Evolutionary conservation across 139 green algal species (phyloP), one percentile per base, ranked within the genome.

Genomic region (Picochlorum costavermella): DNA sequence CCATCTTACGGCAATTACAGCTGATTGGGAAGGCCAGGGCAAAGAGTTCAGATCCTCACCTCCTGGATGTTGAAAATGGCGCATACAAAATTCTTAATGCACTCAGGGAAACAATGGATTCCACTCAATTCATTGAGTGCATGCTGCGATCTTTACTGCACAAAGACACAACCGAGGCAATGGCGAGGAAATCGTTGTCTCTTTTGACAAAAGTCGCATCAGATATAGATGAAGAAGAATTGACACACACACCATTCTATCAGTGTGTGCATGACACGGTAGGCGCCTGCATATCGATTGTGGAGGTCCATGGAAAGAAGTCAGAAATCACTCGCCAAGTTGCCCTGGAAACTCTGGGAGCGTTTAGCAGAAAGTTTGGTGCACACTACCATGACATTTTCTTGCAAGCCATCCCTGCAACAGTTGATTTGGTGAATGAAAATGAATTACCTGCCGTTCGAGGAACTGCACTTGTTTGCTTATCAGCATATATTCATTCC

Each of bases 261-360:
- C 46, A 53, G 12, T 23, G 4, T 6, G n/a, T 53, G 6, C 46
- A 53, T 53, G 46, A 53, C 16, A 23, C n/a, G 16, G 46, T 53
- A 23, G 46, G 46, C 12, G n/a, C n/a, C 9, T 28, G 16, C n/a
- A 23, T 53, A 53, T 53, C 46, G 17, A 53, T n/a, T 13, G 13
- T 11, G 30, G 6, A 30, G 12, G 29, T 37, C n/a, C 48, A 40
- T 2, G 36, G 65, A 1, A 37, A 50, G 3, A 43, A 20, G 9
- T 26, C 56, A 13, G 28, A 67, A 2, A 36, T 73, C 4, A 78
- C 61, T 25, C 61, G 69, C 26, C 82, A 89, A 68, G 56, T 73
- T 12, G 71, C 75, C 10, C 65, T 90, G 62, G 62, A 77, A 4
- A 65, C 76, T 10, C 45, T 82, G 30, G 68, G 74, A 28, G 46